Percentiles rank a stretch among this genome's conserved stretches.
phyloP scores from a whole-genome alignment of 768 basidiomycete genomes.

The Pisolithus marmoratus region DNA sequence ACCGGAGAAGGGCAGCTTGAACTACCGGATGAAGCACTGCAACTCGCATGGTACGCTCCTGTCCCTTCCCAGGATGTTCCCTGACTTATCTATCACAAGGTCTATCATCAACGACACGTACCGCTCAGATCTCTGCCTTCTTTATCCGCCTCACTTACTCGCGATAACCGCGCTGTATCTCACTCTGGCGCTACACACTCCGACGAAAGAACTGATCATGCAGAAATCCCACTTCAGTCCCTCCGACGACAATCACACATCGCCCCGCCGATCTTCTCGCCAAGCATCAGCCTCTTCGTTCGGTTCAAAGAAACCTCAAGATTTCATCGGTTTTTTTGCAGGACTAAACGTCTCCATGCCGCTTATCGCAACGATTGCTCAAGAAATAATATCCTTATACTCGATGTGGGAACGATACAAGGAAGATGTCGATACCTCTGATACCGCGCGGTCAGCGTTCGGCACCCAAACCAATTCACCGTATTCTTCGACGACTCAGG shows the following conservation, averaged over 20 bases:
- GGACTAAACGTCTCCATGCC: constrained; percentile 81
- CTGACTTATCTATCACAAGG: constrained; percentile 39
- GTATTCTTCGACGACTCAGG: constrained; percentile 14
- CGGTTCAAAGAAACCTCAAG: constrained; percentile 40
- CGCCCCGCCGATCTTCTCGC: constrained; percentile 53
- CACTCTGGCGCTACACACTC: constrained; percentile 68
- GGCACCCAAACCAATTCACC: constrained; percentile 10
- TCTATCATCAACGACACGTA: constrained; percentile 97
- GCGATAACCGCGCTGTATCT: constrained; percentile 91
- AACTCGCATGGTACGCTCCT: constrained; percentile 78
- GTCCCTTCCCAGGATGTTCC: background rate
- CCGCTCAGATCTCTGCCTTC: constrained; percentile 86
- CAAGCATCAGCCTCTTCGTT: constrained; percentile 31
- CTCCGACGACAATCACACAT: constrained; percentile 18
- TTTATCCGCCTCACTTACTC: constrained; percentile 93
- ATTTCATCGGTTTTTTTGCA: constrained; percentile 78
- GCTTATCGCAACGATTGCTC: constrained; percentile 76
- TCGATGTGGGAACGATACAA: constrained; percentile 83
- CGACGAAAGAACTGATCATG: constrained; percentile 43
- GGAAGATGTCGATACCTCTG: constrained; percentile 48
- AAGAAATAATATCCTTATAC: constrained; percentile 89
- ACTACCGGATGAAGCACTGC: constrained; percentile 69
- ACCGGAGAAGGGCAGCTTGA: constrained; percentile 75
- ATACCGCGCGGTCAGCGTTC: constrained; percentile 14
- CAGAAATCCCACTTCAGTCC: constrained; percentile 26